Evolutionary conservation across 2,329 filamentous ascomycete species (phyloP).

Genomic region (Ophiobolus disseminans): DNA sequence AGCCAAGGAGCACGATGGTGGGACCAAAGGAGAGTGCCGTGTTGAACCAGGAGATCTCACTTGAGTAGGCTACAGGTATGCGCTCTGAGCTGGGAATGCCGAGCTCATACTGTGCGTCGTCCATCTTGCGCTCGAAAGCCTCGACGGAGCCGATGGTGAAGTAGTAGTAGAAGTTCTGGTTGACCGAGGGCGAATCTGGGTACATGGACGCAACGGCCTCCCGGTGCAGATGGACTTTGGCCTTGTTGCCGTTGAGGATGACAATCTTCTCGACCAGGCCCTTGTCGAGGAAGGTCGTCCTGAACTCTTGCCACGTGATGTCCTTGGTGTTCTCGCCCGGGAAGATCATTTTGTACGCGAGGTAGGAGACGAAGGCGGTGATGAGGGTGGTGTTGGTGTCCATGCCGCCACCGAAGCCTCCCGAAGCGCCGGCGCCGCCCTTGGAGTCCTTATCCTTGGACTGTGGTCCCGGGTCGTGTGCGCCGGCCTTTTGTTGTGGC

Average conservation of each 20-base stretch:
- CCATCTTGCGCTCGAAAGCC: constrained; percentile 86
- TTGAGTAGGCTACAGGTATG: constrained; percentile 88
- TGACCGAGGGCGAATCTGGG: constrained; percentile 74
- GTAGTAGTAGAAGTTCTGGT: constrained; percentile 80
- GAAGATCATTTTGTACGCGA: constrained; percentile 67
- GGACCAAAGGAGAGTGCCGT: constrained; percentile 84
- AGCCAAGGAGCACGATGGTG: constrained; percentile 83
- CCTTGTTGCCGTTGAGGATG: constrained; percentile 77
- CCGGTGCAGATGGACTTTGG: constrained; percentile 80
- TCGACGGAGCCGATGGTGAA: constrained; percentile 97
- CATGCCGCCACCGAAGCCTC: constrained; percentile 45
- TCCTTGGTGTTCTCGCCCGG: constrained; percentile 73
- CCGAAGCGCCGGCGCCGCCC: constrained; percentile 27
- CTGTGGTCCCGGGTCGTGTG: constrained; percentile 54
- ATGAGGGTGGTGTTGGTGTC: constrained; percentile 65
- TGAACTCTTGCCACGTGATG: constrained; percentile 98
- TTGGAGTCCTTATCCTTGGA: constrained; percentile 41
- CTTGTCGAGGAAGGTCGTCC: constrained; percentile 92
- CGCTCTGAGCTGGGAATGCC: constrained; percentile 85
- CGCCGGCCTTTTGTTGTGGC: constrained; percentile 53
- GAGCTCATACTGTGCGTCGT: constrained; percentile 86
- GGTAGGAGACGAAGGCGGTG: constrained; percentile 66
- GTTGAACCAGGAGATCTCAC: constrained; percentile 75
- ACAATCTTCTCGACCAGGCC: constrained; percentile 92
- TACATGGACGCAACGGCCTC: constrained; percentile 75